phyloP scores from a whole-genome alignment of 2,329 filamentous ascomycete species.

The Daldinia eschscholtzii region DNA sequence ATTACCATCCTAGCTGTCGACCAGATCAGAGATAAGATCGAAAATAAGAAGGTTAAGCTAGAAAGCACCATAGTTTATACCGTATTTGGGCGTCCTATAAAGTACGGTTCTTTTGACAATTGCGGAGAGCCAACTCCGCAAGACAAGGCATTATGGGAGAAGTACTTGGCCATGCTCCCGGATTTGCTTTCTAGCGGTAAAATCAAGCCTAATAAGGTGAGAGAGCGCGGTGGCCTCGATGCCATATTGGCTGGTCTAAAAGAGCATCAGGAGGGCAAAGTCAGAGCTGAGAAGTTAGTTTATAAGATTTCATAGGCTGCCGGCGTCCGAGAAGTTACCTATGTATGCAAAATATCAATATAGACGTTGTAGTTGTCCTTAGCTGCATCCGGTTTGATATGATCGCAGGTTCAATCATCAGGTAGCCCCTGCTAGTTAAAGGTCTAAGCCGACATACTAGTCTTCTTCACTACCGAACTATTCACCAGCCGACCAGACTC shows the following conservation, averaged over 20 bases:
- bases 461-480: not conserved
- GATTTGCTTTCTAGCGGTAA: constrained; percentile 47
- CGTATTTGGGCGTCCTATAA: constrained; percentile 49
- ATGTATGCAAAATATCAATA: not conserved
- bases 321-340: not conserved
- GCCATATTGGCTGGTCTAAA: constrained; percentile 49
- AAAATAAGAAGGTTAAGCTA: constrained; percentile 48
- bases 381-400: not conserved
- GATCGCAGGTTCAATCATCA: too few relatives aligned
- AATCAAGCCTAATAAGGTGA: constrained; percentile 50
- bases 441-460: not conserved
- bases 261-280: constrained; percentile 48
- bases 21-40: constrained; percentile 35
- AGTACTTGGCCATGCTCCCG: constrained; percentile 50
- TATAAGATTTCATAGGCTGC: constrained; percentile 46
- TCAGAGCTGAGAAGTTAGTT: constrained; percentile 53
- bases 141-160: constrained; percentile 53
- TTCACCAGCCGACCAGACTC: not conserved
- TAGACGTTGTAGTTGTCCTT: not conserved
- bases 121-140: constrained; percentile 47
- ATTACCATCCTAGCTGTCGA: constrained; percentile 46
- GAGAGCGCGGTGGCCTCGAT: constrained; percentile 49
- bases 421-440: not conserved
- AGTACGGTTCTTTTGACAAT: constrained; percentile 48
- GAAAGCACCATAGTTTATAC: constrained; percentile 53